A percentile compares a stretch with the other conserved stretches of the same genome.
phyloP scores from a whole-genome alignment of 202 grass and related monocot species.

The Tripidium arundinaceum region DNA sequence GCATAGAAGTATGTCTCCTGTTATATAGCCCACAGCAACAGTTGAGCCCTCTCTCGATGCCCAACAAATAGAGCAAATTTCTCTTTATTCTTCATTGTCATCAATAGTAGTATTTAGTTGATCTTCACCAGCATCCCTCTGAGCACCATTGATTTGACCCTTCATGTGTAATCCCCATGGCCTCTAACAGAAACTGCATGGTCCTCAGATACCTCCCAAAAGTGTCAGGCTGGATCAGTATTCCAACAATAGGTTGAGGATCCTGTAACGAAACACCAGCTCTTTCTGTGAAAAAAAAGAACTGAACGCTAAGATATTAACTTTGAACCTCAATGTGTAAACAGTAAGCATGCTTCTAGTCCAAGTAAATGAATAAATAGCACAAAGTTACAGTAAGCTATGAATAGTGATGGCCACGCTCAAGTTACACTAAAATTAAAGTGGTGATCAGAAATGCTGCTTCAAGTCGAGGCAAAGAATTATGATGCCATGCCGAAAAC shows the following conservation, averaged over 20 bases:
- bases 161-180: conserved; percentile 46
- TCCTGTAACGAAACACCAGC: conserved; percentile 49
- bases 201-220: conserved; percentile 34
- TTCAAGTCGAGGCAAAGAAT: no score
- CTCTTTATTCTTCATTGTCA: conserved; percentile 57
- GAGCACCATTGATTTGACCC: conserved; percentile 33
- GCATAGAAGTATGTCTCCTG: conserved; percentile 89
- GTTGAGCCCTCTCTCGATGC: conserved; percentile 52
- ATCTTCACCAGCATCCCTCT: conserved; percentile 18
- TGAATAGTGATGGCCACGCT: not conserved
- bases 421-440: not conserved
- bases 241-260: conserved; percentile 83
- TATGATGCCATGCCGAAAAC: no score
- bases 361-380: not conserved
- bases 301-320: conserved; percentile 1
- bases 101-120: conserved; percentile 13
- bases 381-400: not conserved
- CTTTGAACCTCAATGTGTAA: conserved; percentile 6
- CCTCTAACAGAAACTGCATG: conserved; percentile 49
- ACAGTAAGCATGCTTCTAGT: not conserved
- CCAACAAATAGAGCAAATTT: conserved; percentile 93
- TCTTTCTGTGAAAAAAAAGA: conserved; percentile 26
- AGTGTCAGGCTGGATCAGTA: conserved; percentile 66
- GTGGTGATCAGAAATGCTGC: no score
- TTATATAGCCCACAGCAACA: conserved; percentile 75